Evolutionary conservation across 805 yeast genomes (phyloP).

Genomic region (Wickerhamomyces rabaulensis): DNA sequence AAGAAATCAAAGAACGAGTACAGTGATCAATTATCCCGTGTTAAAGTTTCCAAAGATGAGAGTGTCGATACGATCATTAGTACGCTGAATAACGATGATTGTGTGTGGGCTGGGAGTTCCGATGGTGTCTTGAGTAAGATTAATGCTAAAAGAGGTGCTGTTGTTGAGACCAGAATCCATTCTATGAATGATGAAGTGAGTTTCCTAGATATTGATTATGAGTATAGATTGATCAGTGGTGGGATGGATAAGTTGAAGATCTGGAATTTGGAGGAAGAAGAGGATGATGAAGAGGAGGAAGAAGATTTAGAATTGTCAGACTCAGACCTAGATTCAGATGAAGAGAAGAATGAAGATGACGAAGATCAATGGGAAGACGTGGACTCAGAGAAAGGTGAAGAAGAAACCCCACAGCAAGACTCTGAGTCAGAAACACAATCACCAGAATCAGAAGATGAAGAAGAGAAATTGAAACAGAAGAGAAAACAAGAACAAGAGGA

Average conservation of each 20-base stretch:
- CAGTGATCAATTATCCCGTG: conserved; percentile 74
- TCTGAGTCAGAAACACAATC: conserved; percentile 1
- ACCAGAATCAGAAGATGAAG: conserved; percentile 6
- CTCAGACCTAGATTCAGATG: conserved; percentile 4
- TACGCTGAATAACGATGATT: conserved; percentile 38
- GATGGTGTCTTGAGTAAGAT: conserved; percentile 70
- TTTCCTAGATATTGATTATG: conserved; percentile 70
- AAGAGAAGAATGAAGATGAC: conserved; percentile 5
- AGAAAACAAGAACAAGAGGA: conserved; percentile 14
- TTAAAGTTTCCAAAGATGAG: conserved; percentile 61
- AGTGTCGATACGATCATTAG: conserved; percentile 62
- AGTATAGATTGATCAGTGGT: conserved; percentile 73
- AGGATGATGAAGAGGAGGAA: conserved; percentile 23
- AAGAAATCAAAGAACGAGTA: conserved; percentile 60
- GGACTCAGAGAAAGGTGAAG: conserved; percentile 9
- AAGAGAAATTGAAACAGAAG: conserved; percentile 13
- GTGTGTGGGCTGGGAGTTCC: conserved; percentile 75
- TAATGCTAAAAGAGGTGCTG: conserved; percentile 57
- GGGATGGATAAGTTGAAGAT: conserved; percentile 79
- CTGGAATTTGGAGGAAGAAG: conserved; percentile 50
- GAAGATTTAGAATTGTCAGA: conserved; percentile 11
- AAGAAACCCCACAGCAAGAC: neutral
- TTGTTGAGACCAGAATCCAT: conserved; percentile 63
- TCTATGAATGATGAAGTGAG: conserved; percentile 69
- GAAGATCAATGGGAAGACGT: conserved; percentile 22